Evolutionary conservation across 441 rosid species (phyloP).

Genomic region (Croton setiger): DNA sequence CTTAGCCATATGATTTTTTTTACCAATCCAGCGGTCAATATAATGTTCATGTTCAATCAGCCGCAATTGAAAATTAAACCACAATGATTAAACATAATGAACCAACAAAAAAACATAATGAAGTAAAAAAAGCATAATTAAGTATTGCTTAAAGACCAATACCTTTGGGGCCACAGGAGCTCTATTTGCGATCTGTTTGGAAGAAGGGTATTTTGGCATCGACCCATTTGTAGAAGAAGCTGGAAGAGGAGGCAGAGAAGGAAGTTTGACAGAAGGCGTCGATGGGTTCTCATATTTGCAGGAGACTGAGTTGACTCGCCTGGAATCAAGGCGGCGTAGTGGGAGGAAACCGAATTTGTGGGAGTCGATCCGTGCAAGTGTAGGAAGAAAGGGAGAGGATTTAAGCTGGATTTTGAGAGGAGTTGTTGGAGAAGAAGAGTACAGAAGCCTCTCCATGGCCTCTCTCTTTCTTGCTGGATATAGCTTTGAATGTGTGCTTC

Average conservation of each 20-base stretch:
- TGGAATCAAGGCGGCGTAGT: constrained; percentile 26
- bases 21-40: not conserved
- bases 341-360: constrained; percentile 29
- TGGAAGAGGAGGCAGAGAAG: constrained; percentile 24
- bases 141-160: constrained; percentile 5
- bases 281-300: constrained; percentile 38
- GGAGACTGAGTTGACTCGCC: constrained; percentile 44
- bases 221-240: constrained; percentile 31
- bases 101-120: not conserved
- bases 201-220: constrained; percentile 28
- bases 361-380: constrained; percentile 36
- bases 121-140: not conserved
- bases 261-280: constrained; percentile 16
- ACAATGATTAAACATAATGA: not conserved
- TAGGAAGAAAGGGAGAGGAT: constrained; percentile 38
- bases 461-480: constrained; percentile 23
- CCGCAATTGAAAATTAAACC: not conserved
- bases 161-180: constrained; percentile 54
- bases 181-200: constrained; percentile 31
- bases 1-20: not conserved
- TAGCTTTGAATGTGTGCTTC: not conserved
- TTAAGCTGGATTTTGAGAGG: constrained; percentile 31
- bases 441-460: constrained; percentile 94
- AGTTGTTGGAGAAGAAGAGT: constrained; percentile 52
- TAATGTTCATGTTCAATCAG: not conserved